phyloP scores from a whole-genome alignment of 495 filamentous ascomycete genomes.

The Peziza echinospora region DNA sequence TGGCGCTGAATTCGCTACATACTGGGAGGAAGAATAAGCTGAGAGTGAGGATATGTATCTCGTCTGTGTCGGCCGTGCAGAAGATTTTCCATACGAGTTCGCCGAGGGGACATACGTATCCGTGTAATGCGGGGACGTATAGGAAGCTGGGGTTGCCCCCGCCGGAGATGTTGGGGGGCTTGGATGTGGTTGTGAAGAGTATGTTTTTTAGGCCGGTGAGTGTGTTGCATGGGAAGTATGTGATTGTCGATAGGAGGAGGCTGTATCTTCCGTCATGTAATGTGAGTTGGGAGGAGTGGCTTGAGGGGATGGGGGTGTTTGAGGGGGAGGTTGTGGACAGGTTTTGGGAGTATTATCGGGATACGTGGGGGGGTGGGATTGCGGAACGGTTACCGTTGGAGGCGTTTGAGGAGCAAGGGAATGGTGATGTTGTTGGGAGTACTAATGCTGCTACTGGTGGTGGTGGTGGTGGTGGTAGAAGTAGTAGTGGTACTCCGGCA shows the following conservation, averaged over 20 bases:
- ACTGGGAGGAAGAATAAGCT: slow-evolving; percentile 20
- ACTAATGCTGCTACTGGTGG: neutral
- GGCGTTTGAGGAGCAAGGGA: neutral
- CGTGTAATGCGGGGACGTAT: slow-evolving; percentile 1
- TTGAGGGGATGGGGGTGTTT: slow-evolving; percentile 44
- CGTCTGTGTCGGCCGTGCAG: slow-evolving; percentile 41
- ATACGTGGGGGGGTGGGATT: slow-evolving; percentile 31
- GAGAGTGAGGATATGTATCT: slow-evolving; percentile 39
- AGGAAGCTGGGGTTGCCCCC: slow-evolving; percentile 36
- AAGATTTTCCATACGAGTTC: slow-evolving; percentile 45
- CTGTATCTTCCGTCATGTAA: slow-evolving; percentile 49
- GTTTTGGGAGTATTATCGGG: slow-evolving; percentile 37
- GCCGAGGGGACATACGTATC: slow-evolving; percentile 33
- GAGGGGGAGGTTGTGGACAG: slow-evolving; percentile 31
- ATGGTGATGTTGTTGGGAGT: neutral
- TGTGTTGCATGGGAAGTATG: slow-evolving; percentile 57
- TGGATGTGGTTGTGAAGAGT: slow-evolving; percentile 44
- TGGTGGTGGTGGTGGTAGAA: neutral
- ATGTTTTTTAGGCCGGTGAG: slow-evolving; percentile 52
- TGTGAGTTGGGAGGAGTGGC: slow-evolving; percentile 55
- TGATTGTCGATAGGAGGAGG: slow-evolving; percentile 40
- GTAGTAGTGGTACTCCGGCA: neutral
- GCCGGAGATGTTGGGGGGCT: slow-evolving; percentile 27
- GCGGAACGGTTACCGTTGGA: slow-evolving; percentile 1
- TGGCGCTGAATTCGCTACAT: slow-evolving; percentile 26